Conservation (phyloP, 441 rosid genomes). For the Populus hybrid region DNA sequence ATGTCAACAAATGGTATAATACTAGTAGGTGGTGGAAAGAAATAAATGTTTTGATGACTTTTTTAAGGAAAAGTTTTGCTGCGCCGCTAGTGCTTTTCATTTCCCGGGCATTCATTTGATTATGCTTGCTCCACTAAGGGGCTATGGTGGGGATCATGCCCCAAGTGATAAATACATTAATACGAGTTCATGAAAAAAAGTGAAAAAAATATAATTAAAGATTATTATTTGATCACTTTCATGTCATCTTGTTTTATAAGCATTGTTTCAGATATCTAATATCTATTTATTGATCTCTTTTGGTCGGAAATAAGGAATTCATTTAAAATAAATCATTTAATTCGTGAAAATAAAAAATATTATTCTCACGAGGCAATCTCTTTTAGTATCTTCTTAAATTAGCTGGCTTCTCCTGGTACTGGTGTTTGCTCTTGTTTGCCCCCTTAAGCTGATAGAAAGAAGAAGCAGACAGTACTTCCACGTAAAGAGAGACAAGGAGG, state of each 20-base stretch:
- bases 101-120: neutral
- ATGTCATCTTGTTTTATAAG: neutral
- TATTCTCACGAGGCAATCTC: constrained; percentile 2
- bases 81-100: neutral
- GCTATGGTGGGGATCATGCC: neutral
- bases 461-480: neutral
- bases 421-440: constrained; percentile 14
- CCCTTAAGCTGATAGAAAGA: neutral
- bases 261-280: no score
- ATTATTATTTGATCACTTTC: neutral
- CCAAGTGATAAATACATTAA: neutral
- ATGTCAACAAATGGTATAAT: no score
- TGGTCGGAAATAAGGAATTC: no score
- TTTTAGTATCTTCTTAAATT: neutral
- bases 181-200: neutral
- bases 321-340: neutral
- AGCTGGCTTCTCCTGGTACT: constrained; percentile 11
- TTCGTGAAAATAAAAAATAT: neutral
- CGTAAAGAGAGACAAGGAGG: neutral
- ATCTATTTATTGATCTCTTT: no score
- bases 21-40: neutral
- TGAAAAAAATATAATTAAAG: neutral
- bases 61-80: neutral
- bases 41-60: neutral
- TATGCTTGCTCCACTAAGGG: neutral